Base-by-base conservation (phyloP, 2,329 filamentous ascomycete species). In the Coniochaeta hoffmannii region DNA sequence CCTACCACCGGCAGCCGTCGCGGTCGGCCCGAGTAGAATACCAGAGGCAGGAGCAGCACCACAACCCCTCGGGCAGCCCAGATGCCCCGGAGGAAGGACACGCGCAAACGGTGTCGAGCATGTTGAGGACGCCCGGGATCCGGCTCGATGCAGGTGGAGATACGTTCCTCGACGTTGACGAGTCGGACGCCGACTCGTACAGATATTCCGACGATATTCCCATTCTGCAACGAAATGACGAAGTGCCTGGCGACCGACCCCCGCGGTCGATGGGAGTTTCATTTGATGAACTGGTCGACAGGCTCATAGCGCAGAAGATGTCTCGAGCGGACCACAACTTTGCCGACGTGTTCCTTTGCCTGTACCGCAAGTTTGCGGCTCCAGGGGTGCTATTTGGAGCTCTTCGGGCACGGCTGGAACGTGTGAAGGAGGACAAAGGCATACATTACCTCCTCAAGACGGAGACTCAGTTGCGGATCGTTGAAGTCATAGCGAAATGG, bases 331-430 rank as follows among this genome's bases (percentile, higher is more conserved):
- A 97, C 66, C 80, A 82, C 56, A 96, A 96, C 69, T 99, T 97
- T 66, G 82, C 83, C 1, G 85, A 91, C 46, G 86, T 96, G 17
- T 97, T 97, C 65, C 77, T 97, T 30, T 96, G 93, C 60, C 76
- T 97, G 14, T 97, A 97, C 71, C 87, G 94, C 59, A 95, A 94
- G 69, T 97, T 99, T 67, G 88, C 90, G 4, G 83, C 92, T 1
- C 94, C 94, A 0, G 80, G 82, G 10, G 81, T 87, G 60, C 78
- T 99, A 4, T 83, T 97, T 53, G 81, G 85, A 38, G 85, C 89
- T 8, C 88, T 97, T 46, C 77, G 96, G 38, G 79, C 86, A 56
- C 85, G 88, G 36, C 83, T 96, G 58, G 88, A 96, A 61, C 78
- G 76, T 15, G 75, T 88, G 24, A 83, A 85, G 63, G 82, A 85